A percentile compares a stretch with the other conserved stretches of the same genome.
These are phyloP conservation scores for Trichoderma gracile DNA, from an alignment of 2,329 filamentous ascomycete genomes.

Conservation along the genomic window DNA sequence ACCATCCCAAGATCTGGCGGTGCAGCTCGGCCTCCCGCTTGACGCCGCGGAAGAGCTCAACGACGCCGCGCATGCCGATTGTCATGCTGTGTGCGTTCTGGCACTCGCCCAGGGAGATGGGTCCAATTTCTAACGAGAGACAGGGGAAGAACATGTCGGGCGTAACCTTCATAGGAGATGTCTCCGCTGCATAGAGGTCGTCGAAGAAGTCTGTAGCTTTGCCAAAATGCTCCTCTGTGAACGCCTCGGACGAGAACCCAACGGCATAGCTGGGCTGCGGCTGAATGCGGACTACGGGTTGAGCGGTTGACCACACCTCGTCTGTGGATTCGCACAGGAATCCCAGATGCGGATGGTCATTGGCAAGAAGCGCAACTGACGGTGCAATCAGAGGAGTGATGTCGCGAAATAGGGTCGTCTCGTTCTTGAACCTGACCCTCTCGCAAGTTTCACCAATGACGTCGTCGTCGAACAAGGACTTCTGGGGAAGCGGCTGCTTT, in stretches of 20 bases:
- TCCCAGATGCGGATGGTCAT: constrained; percentile 35
- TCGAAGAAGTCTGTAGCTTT: constrained; percentile 45
- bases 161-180: constrained; percentile 48
- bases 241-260: constrained; percentile 44
- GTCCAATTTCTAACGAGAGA: constrained; percentile 47
- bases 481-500: constrained; percentile 36
- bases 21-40: constrained; percentile 41
- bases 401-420: constrained; percentile 41
- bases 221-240: constrained; percentile 45
- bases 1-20: constrained; percentile 47
- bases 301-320: constrained; percentile 45
- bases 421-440: constrained; percentile 38
- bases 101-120: constrained; percentile 42
- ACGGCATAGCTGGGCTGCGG: constrained; percentile 49
- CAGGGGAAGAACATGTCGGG: constrained; percentile 53
- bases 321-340: constrained; percentile 45
- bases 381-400: constrained; percentile 43
- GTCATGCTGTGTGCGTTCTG: constrained; percentile 47
- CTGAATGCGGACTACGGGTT: constrained; percentile 39
- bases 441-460: constrained; percentile 40
- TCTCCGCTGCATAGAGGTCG: constrained; percentile 36
- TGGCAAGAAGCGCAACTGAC: constrained; percentile 41
- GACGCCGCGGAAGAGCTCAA: constrained; percentile 43
- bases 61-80: constrained; percentile 41
- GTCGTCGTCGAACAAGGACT: constrained; percentile 43